phyloP scores from a whole-genome alignment of 805 yeast genomes.

The Candida golubevii region DNA sequence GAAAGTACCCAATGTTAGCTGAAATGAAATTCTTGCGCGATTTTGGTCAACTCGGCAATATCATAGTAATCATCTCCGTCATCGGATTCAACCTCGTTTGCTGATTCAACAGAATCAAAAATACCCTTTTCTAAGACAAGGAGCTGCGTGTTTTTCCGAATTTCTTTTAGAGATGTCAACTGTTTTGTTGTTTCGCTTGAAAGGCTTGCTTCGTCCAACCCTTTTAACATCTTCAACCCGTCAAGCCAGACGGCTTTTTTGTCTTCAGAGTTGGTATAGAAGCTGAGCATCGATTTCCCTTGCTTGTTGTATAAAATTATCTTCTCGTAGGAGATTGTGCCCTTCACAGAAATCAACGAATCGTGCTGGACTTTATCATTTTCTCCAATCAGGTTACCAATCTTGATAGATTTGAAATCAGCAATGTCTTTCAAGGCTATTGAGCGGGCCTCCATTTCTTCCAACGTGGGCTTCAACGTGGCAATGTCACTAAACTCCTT shows the following conservation, averaged over 20 bases:
- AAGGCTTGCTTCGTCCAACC: slow-evolving; percentile 29
- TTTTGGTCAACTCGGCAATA: slow-evolving; percentile 22
- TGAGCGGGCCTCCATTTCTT: slow-evolving; percentile 48
- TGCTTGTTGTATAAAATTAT: slow-evolving; percentile 46
- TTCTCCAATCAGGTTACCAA: slow-evolving; percentile 39
- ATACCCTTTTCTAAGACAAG: slow-evolving; percentile 29
- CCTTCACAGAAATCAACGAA: slow-evolving; percentile 50
- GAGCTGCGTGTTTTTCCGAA: slow-evolving; percentile 39
- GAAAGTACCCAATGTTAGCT: neutral
- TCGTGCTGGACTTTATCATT: slow-evolving; percentile 40
- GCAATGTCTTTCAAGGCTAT: slow-evolving; percentile 51
- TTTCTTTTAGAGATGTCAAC: slow-evolving; percentile 29
- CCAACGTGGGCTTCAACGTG: slow-evolving; percentile 50
- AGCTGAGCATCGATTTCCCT: slow-evolving; percentile 45
- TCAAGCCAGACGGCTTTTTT: slow-evolving; percentile 73
- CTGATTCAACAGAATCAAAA: slow-evolving; percentile 15
- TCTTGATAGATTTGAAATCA: slow-evolving; percentile 47
- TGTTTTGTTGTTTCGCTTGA: slow-evolving; percentile 37
- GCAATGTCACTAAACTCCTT: slow-evolving; percentile 53
- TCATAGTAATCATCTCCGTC: slow-evolving; percentile 28
- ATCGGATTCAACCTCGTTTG: slow-evolving; percentile 16
- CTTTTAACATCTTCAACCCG: slow-evolving; percentile 54
- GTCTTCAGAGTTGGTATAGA: slow-evolving; percentile 68
- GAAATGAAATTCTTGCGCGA: slow-evolving; percentile 22
- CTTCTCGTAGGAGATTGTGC: slow-evolving; percentile 54